Conservation (phyloP, 306 rosid species). For the Chamaecrista fasciculata region DNA sequence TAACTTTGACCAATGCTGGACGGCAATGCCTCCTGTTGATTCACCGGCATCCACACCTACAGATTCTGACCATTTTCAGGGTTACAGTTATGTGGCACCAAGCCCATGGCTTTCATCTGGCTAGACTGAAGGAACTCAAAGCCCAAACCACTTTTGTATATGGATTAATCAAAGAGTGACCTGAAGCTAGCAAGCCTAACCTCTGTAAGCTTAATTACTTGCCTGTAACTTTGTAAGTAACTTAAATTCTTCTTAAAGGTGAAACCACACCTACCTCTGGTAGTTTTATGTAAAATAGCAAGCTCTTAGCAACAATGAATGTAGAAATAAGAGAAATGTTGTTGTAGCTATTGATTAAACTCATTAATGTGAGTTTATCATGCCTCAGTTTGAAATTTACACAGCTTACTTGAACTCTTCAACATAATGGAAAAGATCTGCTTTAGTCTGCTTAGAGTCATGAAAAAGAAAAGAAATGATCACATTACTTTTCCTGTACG, state of each 20-base stretch:
- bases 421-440: neutral
- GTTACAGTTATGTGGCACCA: constrained; percentile 80
- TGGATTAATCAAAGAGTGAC: constrained; percentile 17
- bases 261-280: neutral
- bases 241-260: constrained; percentile 21
- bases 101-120: constrained; percentile 84
- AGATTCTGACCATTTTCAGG: constrained; percentile 79
- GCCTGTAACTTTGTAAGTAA: constrained; percentile 21
- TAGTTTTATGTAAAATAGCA: neutral
- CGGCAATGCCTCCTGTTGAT: constrained; percentile 78
- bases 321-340: constrained; percentile 13
- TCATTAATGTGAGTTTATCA: constrained; percentile 7
- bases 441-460: neutral
- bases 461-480: neutral
- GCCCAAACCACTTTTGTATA: constrained; percentile 2
- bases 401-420: constrained; percentile 13
- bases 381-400: constrained; percentile 6
- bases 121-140: constrained; percentile 29
- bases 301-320: constrained; percentile 13
- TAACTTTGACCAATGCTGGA: constrained; percentile 93
- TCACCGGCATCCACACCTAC: constrained; percentile 95
- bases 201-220: constrained; percentile 20
- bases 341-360: constrained; percentile 2
- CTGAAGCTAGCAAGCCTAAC: constrained; percentile 20
- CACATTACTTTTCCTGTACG: constrained; percentile 4